These are phyloP conservation scores for Trichoderma semiorbis DNA, from an alignment of 2,329 filamentous ascomycete species.

Conservation along the genomic window DNA sequence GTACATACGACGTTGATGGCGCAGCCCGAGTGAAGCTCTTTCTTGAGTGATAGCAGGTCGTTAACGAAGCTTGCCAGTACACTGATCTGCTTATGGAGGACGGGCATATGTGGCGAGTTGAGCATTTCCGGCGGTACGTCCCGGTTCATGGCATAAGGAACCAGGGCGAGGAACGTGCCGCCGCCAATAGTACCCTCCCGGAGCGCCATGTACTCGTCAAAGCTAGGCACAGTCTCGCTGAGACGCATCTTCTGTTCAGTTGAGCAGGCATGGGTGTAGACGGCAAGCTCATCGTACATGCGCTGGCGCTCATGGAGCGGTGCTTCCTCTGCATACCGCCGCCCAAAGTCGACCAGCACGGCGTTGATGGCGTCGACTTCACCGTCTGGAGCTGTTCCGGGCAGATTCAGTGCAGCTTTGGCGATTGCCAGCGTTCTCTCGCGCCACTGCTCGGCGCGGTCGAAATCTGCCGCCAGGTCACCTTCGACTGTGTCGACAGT, in stretches of 20 bases:
- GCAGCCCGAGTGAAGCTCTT: slow-evolving; percentile 29
- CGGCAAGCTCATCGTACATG: slow-evolving; percentile 24
- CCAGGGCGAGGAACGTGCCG: slow-evolving; percentile 27
- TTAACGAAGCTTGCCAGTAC: slow-evolving; percentile 29
- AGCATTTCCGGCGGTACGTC: slow-evolving; percentile 16
- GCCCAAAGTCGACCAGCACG: slow-evolving; percentile 26
- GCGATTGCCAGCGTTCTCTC: slow-evolving; percentile 23
- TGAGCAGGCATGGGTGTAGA: slow-evolving; percentile 27
- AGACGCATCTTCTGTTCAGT: slow-evolving; percentile 30
- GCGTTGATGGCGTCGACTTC: slow-evolving; percentile 25
- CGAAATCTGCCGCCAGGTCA: slow-evolving; percentile 28
- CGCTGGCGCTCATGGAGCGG: slow-evolving; percentile 4
- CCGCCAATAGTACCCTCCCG: slow-evolving; percentile 29
- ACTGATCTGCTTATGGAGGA: slow-evolving; percentile 27
- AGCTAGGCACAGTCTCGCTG: slow-evolving; percentile 24
- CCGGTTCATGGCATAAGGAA: slow-evolving; percentile 25
- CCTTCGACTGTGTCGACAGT: slow-evolving; percentile 30
- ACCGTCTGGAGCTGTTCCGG: not conserved
- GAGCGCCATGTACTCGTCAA: slow-evolving; percentile 29
- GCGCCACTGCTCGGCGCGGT: slow-evolving; percentile 27
- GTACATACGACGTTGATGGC: slow-evolving; percentile 31
- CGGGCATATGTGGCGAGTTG: slow-evolving; percentile 11
- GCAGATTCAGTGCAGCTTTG: slow-evolving; percentile 19
- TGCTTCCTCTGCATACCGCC: slow-evolving; percentile 15
- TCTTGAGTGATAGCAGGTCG: slow-evolving; percentile 33